Conservation (phyloP, 2,329 filamentous ascomycete genomes). For the Juglanconis oblonga region DNA sequence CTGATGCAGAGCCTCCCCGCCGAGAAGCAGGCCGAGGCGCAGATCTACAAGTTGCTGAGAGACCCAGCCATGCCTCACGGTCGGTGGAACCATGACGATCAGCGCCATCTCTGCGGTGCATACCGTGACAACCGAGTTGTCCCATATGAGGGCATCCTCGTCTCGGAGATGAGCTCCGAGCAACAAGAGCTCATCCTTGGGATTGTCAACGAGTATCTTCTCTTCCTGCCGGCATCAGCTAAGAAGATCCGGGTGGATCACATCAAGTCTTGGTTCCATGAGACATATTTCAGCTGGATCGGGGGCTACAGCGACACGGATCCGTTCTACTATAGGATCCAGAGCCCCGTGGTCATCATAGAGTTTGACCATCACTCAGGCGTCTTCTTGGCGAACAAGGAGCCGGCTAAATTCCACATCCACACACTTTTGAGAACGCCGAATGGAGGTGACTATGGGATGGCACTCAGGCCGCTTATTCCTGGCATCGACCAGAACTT, state of each 20-base stretch:
- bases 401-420: slow-evolving; percentile 76
- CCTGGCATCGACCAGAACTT: slow-evolving; percentile 34
- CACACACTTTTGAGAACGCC: slow-evolving; percentile 71
- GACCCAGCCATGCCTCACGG: slow-evolving; percentile 65
- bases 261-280: slow-evolving; percentile 53
- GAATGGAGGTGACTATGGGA: slow-evolving; percentile 75
- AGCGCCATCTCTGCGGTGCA: slow-evolving; percentile 74
- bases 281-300: slow-evolving; percentile 81
- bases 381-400: slow-evolving; percentile 70
- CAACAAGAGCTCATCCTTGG: slow-evolving; percentile 54
- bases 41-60: slow-evolving; percentile 56
- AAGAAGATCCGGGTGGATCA: slow-evolving; percentile 53
- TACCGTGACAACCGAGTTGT: slow-evolving; percentile 76
- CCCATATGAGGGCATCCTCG: slow-evolving; percentile 66
- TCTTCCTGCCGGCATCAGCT: slow-evolving; percentile 62
- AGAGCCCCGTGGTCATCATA: slow-evolving; percentile 70
- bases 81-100: slow-evolving; percentile 78
- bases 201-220: slow-evolving; percentile 62
- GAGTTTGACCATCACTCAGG: slow-evolving; percentile 82
- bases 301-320: slow-evolving; percentile 65
- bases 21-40: slow-evolving; percentile 46
- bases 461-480: slow-evolving; percentile 42
- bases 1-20: slow-evolving; percentile 64
- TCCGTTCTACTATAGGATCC: slow-evolving; percentile 74
- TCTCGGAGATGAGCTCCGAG: slow-evolving; percentile 41